Conservation (phyloP, 2,329 filamentous ascomycete species). For the Gremmenia infestans region DNA sequence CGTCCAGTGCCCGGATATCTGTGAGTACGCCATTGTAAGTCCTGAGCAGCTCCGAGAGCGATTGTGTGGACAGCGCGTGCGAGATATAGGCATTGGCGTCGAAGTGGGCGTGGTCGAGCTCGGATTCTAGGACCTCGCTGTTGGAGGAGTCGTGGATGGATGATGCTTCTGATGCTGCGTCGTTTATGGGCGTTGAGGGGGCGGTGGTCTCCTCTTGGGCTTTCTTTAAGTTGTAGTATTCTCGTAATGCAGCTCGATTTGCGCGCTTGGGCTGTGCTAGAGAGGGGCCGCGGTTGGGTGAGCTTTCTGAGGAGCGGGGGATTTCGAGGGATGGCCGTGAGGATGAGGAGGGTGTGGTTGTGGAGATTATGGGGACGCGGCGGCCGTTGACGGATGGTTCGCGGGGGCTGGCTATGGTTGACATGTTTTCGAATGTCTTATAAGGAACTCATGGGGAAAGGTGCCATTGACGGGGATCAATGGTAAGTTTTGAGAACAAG, state of each 20-base stretch:
- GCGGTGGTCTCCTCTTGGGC: conserved; percentile 30
- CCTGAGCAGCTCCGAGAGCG: conserved; percentile 62
- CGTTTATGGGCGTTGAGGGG: conserved; percentile 17
- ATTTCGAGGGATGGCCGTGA: conserved; percentile 68
- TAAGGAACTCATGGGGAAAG: conserved; percentile 4
- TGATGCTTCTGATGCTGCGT: conserved; percentile 29
- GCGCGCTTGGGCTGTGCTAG: conserved; percentile 20
- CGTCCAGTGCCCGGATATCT: conserved; percentile 86
- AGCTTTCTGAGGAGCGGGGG: conserved; percentile 54
- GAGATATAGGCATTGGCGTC: conserved; percentile 65
- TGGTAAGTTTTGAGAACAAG: not conserved
- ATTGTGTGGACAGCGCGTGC: conserved; percentile 54
- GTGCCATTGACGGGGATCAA: not conserved
- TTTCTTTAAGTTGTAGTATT: conserved; percentile 83
- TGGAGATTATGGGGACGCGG: conserved; percentile 45
- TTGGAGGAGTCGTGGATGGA: conserved; percentile 35
- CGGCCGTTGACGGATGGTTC: conserved; percentile 54
- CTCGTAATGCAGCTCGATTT: conserved; percentile 82
- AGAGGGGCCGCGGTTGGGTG: conserved; percentile 41
- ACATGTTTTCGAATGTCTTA: conserved; percentile 41
- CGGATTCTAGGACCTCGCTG: conserved; percentile 55
- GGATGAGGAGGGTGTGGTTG: conserved; percentile 65
- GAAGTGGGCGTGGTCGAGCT: conserved; percentile 72
- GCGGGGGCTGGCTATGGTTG: conserved; percentile 59
- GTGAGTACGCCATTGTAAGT: conserved; percentile 67